These are phyloP conservation scores for Zygnema circumcarinatum DNA, from an alignment of 139 green algal species.

Conservation along the genomic window DNA sequence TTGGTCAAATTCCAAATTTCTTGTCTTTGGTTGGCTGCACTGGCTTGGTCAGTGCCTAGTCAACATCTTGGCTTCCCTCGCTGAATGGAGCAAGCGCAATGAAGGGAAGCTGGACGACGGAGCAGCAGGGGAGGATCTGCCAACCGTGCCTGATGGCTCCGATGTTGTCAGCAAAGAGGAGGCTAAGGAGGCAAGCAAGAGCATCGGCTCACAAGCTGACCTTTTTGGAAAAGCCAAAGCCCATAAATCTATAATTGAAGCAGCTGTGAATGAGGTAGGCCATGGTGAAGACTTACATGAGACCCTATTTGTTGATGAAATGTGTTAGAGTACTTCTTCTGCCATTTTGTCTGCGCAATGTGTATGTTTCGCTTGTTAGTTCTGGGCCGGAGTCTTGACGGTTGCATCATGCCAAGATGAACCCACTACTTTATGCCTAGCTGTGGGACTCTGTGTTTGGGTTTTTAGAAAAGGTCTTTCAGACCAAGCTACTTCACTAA, in stretches of 20 bases:
- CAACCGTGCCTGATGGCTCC: neutral
- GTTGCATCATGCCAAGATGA: too few species aligned
- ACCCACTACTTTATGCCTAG: too few species aligned
- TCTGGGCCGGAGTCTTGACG: too few species aligned
- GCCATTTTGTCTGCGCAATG: too few species aligned
- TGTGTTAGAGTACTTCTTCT: too few species aligned
- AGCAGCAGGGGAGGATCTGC: neutral
- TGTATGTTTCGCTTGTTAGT: too few species aligned
- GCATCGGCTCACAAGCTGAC: conserved; percentile 29
- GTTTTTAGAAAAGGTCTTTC: too few species aligned
- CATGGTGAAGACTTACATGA: neutral
- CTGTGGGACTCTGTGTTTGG: too few species aligned
- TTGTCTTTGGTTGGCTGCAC: too few species aligned
- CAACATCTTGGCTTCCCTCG: conserved; percentile 44
- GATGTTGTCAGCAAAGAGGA: neutral
- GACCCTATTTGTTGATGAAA: too few species aligned
- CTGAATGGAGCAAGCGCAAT: conserved; percentile 40
- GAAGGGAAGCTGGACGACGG: neutral
- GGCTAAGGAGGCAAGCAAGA: neutral
- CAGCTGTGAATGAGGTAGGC: conserved; percentile 42
- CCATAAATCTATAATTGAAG: conserved; percentile 50
- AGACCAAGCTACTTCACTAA: neutral
- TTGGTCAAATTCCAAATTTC: too few species aligned
- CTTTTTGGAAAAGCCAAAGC: conserved; percentile 56
- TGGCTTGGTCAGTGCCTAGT: conserved; percentile 61